phyloP scores from a whole-genome alignment of 169 alveolate genomes.

The Miamiensis avidus region DNA sequence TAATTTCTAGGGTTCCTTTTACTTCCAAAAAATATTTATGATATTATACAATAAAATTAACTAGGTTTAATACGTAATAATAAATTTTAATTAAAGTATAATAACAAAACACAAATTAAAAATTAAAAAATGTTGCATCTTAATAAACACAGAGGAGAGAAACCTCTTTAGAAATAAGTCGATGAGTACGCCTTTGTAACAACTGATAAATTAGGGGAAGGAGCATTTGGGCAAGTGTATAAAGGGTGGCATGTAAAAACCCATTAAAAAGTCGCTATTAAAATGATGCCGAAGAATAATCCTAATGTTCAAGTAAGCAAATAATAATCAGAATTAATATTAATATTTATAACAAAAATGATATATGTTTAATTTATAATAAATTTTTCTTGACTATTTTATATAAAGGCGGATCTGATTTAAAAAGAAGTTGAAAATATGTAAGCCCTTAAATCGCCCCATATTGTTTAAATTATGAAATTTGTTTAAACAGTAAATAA shows the following conservation, averaged over 20 bases:
- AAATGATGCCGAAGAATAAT: constrained; percentile 15
- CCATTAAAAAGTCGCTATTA: constrained; percentile 45
- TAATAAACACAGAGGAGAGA: too few relatives aligned
- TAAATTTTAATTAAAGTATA: too few relatives aligned
- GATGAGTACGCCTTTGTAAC: constrained; percentile 4
- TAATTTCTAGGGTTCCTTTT: too few relatives aligned
- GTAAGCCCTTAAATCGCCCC: neutral
- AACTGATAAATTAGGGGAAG: constrained; percentile 55
- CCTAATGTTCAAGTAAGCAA: neutral
- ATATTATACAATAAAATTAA: too few relatives aligned
- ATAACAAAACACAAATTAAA: too few relatives aligned
- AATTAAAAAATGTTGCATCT: too few relatives aligned
- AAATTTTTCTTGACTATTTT: neutral
- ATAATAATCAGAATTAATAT: neutral
- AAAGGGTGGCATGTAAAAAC: constrained; percentile 48
- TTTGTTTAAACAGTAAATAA: constrained; percentile 41
- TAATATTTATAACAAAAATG: too few relatives aligned
- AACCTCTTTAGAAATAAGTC: neutral
- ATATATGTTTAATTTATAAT: too few relatives aligned
- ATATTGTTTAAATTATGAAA: neutral
- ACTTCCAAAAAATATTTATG: too few relatives aligned
- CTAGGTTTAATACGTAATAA: too few relatives aligned
- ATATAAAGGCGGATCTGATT: neutral
- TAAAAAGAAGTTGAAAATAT: neutral
- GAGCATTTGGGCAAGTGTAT: constrained; percentile 58